These are phyloP conservation scores for Candida buenavistaensis DNA, from an alignment of 1,139 yeast species.

Conservation along the genomic window DNA sequence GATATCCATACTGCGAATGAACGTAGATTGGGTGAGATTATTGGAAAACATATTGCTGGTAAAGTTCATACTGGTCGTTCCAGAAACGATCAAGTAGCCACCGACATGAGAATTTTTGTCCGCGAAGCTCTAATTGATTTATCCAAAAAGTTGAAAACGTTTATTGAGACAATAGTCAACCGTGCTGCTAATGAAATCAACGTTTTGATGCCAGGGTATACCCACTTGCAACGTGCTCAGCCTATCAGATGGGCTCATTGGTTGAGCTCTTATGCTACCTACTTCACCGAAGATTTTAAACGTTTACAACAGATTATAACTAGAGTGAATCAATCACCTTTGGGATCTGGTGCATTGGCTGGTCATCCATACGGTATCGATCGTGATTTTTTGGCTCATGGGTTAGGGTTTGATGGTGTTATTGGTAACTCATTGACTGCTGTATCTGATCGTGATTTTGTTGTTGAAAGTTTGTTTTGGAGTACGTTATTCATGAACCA, in stretches of 20 bases:
- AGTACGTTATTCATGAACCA: conserved; percentile 94
- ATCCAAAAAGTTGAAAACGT: conserved; percentile 54
- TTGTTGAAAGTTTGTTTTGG: conserved; percentile 97
- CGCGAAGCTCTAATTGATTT: conserved; percentile 71
- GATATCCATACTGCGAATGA: conserved; percentile 99
- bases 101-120: conserved; percentile 94
- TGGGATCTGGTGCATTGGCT: conserved; percentile 97
- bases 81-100: conserved; percentile 97
- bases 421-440: conserved; percentile 96
- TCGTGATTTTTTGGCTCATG: conserved; percentile 80
- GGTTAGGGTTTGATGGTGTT: conserved; percentile 75
- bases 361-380: conserved; percentile 99
- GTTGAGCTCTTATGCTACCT: conserved; percentile 93
- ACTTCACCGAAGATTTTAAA: conserved; percentile 85
- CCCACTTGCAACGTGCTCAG: conserved; percentile 97
- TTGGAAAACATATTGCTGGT: conserved; percentile 92
- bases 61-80: conserved; percentile 98
- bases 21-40: conserved; percentile 93
- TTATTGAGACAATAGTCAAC: conserved; percentile 64
- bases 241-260: conserved; percentile 99
- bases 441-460: conserved; percentile 96
- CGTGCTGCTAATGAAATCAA: conserved; percentile 88
- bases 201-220: conserved; percentile 96
- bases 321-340: conserved; percentile 85
- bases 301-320: conserved; percentile 77